Base-by-base conservation (phyloP, 75 land plant genomes). In the Sequoia sempervirens region DNA sequence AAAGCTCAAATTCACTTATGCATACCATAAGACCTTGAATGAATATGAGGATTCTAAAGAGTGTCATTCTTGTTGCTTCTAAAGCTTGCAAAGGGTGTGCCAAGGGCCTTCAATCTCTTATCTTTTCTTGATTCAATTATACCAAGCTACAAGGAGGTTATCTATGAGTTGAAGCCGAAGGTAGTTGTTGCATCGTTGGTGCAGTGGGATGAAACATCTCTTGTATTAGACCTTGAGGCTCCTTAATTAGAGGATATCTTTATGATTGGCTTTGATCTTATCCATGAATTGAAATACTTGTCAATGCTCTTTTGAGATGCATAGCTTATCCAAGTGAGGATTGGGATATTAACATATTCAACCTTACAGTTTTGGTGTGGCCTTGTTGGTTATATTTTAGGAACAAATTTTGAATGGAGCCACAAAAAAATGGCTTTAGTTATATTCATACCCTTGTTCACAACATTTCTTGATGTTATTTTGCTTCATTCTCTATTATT, bases 151-250 rank as follows among this genome's bases (percentile, higher is more conserved):
- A 92, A 89, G 95, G 92, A 87, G 82, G 86, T 20, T 7, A 46
- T 46, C 6, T 9, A 0, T 46, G 83, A 91, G 20, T 52, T 85
- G 52, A 92, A 94, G 84, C 82, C 93, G 83, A 90, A 93, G 83
- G 90, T 89, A 23, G 93, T 90, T 66, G 94, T 93, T 82, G 94
- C 94, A 58, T 82, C 91, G 36, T 90, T 92, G 93, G 89, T 94
- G 78, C 96, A 94, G 85, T 87, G 93, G 46, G 96, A 93, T 88
- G 96, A 94, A 81, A 94, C 96, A 43, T 85, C 88, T 18, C 93
- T 94, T 87, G 93, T 93, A 15, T 81, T 82, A 85, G 96, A 95
- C 87, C 93, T 95, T 52, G 93, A 95, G 4, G 47, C 93, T 18
- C 85, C 85, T 75, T 83, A 95, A 53, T 47, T 87, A 82, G 87